Base-by-base conservation (phyloP, 352 stramenopile genomes). In the Globisporangium rhizosaccharum region DNA sequence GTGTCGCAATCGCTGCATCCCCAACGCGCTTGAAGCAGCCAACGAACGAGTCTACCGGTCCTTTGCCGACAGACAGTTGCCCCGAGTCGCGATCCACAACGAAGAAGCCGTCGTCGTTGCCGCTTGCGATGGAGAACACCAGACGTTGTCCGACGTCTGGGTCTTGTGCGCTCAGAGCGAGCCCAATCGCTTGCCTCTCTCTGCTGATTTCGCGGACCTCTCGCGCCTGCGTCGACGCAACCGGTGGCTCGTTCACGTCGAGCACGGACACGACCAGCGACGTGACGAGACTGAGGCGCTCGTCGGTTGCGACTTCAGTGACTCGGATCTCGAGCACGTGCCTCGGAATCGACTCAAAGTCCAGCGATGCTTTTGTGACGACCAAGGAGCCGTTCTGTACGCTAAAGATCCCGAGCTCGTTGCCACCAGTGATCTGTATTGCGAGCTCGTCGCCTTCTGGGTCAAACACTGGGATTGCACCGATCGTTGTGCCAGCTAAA, bases 241-340 rank as follows among this genome's bases (percentile, higher is more conserved):
- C 46, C 23, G 68, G 68, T 15, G 52, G 47, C 23, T 76, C 68
- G 39, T 76, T 76, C 41, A 56, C 57, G 36, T 76, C 56, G 3
- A 66, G 14, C 11, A 73, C 33, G 25, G 23, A 51, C 47, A 76
- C 45, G 7, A 30, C 30, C 18, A 60, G 46, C 26, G 20, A 47
- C 30, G 45, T 47, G 7, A 39, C 15, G 33, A 26, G 15, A 14
- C n/a, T 5, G 18, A 60, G 54, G 9, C 42, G 44, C 8, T 53
- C 30, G 4, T 28, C 36, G 5, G 30, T 18, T 18, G 42, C 42
- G 51, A 46, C 4, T 45, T 60, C 54, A 6, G 44, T 60, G 44
- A 53, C n/a, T 23, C n/a, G 51, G 28, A 60, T 44, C 11, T 53
- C 30, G n/a, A 60, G 54, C 2, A 53, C 20, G 26, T 60, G 45